phyloP scores from a whole-genome alignment of 2,329 filamentous ascomycete species.

The Aspergillus sp. region DNA sequence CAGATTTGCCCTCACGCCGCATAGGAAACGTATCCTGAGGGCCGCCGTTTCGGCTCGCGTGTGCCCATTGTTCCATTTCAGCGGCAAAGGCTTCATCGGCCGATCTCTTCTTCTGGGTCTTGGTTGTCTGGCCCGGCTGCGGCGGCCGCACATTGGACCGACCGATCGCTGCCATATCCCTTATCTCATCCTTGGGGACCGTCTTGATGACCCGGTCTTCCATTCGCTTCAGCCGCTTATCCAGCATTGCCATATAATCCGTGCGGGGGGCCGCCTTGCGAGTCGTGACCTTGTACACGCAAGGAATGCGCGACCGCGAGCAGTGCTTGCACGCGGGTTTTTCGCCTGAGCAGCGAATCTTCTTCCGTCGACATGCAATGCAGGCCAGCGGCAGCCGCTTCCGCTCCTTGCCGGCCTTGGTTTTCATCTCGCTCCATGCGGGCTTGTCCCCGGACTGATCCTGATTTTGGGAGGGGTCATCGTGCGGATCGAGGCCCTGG shows the following conservation, averaged over 20 bases:
- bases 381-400: constrained; percentile 91
- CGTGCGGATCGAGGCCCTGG: constrained; percentile 12
- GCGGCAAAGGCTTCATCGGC: constrained; percentile 85
- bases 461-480: constrained; percentile 21
- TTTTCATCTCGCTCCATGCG: constrained; percentile 81
- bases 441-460: constrained; percentile 56
- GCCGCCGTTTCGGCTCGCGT: constrained; percentile 50
- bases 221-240: constrained; percentile 94
- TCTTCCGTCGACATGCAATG: constrained; percentile 93
- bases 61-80: constrained; percentile 80
- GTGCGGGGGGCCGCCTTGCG: constrained; percentile 91
- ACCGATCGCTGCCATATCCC: constrained; percentile 65
- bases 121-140: constrained; percentile 57
- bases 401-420: constrained; percentile 91
- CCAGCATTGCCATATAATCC: constrained; percentile 98
- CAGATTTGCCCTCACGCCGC: constrained; percentile 61
- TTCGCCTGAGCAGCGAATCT: constrained; percentile 96
- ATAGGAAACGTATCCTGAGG: constrained; percentile 53
- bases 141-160: constrained; percentile 83
- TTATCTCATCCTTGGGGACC: constrained; percentile 81
- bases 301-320: constrained; percentile 85
- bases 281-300: constrained; percentile 95
- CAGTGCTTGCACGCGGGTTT: constrained; percentile 98
- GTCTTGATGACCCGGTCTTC: constrained; percentile 96
- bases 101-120: constrained; percentile 72